These are phyloP conservation scores for Sindora glabra DNA, from an alignment of 306 rosid genomes.

Conservation along the genomic window DNA sequence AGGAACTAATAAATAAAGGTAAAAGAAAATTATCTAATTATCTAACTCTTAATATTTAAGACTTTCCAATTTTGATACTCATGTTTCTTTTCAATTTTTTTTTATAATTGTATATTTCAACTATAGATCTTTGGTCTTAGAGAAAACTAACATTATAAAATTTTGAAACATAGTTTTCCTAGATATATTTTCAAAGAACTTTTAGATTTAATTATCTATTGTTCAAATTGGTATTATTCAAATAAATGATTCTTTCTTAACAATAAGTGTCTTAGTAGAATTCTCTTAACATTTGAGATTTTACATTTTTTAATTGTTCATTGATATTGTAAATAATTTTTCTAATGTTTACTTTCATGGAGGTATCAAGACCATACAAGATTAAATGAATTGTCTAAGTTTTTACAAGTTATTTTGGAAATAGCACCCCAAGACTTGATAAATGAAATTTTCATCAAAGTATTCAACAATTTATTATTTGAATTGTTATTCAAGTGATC, in stretches of 20 bases:
- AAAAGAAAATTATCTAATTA: background rate
- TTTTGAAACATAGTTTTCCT: constrained; percentile 5
- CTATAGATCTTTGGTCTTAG: background rate
- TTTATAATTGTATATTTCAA: background rate
- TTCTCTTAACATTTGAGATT: constrained; percentile 13
- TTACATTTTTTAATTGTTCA: background rate
- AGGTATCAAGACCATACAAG: constrained; percentile 1
- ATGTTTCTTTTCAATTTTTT: constrained; percentile 5
- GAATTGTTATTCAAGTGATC: constrained; percentile 77
- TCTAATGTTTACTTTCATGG: background rate
- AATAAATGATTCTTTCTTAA: background rate
- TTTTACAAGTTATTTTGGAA: constrained; percentile 83
- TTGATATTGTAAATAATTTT: background rate
- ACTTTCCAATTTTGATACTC: background rate
- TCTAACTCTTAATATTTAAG: background rate
- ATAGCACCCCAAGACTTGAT: constrained; percentile 75
- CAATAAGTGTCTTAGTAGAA: background rate
- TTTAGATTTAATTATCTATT: background rate
- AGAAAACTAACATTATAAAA: constrained; percentile 1
- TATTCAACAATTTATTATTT: constrained; percentile 62
- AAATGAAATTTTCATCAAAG: constrained; percentile 50
- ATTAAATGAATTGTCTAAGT: background rate
- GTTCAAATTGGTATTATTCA: background rate
- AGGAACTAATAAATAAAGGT: constrained; percentile 5
- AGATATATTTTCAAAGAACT: background rate